Base-by-base conservation (phyloP, 2,329 filamentous ascomycete genomes). In the Cytospora mali region DNA sequence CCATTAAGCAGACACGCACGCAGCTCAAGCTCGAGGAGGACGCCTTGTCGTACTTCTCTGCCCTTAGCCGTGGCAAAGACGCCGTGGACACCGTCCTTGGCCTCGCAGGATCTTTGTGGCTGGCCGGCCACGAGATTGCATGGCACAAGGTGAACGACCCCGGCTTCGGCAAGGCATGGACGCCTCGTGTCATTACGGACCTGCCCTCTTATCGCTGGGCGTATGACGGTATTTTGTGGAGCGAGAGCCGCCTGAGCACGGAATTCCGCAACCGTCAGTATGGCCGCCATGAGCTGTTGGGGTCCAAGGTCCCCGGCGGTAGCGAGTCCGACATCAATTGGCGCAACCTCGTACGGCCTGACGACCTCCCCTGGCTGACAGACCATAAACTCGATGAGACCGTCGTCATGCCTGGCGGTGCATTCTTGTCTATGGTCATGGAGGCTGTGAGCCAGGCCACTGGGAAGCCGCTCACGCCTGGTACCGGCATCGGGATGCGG, bases 361-460 rank as follows among this genome's bases (percentile, higher is more conserved):
- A 81, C 46, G 79, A 83, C 61, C 68, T 82, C 0, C 81, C 87
- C 2, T 88, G 87, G 76, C 75, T 86, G 7, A 77, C 81, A 53
- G 81, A 87, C 66, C 85, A 88, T 73, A 75, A 74, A 61, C 81
- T 88, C 72, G 83, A 87, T 67, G 82, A 79, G 21, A 71, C 84
- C 42, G 79, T 78, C 6, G 79, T 85, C 42, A 86, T 83, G 69
- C 83, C 85, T 31, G 76, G 83, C 46, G 76, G 81, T 1, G 84
- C 80, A 2, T 82, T 79, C 61, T 69, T 84, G 3, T 76, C 78
- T 28, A 82, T 86, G 78, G 80, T 76, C 0, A 66, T 82, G 0
- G 81, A 84, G 66, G 81, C 80, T 3, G 76, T 75, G 11, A 68
- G 69, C 4, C 80, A 80, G 69, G 69, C 68, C 49, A 75, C 25